Evolutionary conservation across 78 protist genomes (phyloP).

Genomic region (Monocercomonoides exilis): DNA sequence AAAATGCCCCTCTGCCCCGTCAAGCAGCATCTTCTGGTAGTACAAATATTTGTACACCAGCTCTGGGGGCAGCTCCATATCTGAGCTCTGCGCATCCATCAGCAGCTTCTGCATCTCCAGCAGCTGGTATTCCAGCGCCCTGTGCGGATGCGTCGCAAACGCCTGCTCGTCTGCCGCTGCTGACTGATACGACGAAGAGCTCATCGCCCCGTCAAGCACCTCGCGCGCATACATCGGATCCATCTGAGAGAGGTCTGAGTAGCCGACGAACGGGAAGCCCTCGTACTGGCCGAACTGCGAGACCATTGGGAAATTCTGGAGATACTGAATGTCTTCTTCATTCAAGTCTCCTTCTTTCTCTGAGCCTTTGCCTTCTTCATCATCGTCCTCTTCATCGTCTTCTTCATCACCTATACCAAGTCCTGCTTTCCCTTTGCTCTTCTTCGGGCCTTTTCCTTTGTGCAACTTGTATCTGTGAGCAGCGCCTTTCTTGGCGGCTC

Average conservation of each 20-base stretch:
- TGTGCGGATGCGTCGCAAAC: no score
- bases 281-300: not conserved
- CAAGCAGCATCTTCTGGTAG: not conserved
- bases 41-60: not conserved
- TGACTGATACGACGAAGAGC: no score
- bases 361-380: not conserved
- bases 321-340: not conserved
- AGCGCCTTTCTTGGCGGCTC: not conserved
- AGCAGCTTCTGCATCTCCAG: not conserved
- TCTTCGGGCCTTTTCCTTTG: not conserved
- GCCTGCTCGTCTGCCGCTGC: no score
- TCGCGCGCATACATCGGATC: not conserved
- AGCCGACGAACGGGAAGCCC: not conserved
- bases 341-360: not conserved
- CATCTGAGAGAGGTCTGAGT: not conserved
- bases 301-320: not conserved
- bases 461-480: not conserved
- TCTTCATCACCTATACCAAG: not conserved
- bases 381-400: not conserved
- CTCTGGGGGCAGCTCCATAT: not conserved
- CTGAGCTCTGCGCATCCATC: not conserved
- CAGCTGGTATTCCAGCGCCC: no score
- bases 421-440: not conserved
- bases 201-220: not conserved
- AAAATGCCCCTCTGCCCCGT: not conserved